Evolutionary conservation across 1,284 basidiomycete genomes (phyloP).

Genomic region (Limonomyces culmigenus): DNA sequence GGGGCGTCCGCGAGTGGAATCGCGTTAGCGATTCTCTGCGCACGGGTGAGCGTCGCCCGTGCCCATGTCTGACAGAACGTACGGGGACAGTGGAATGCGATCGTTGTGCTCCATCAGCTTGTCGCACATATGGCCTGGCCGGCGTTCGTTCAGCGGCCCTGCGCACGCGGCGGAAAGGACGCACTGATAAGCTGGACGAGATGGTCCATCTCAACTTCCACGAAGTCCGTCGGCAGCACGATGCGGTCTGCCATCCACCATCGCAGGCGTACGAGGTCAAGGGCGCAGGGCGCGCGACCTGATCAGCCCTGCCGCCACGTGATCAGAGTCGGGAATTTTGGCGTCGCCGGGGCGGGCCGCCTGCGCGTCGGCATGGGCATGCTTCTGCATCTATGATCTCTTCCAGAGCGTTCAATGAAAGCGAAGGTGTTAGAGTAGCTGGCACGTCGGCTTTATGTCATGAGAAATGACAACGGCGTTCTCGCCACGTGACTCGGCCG

Average conservation of each 20-base stretch:
- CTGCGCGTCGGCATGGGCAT: too few species aligned
- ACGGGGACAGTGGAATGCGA: slow-evolving; percentile 73
- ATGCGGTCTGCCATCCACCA: slow-evolving; percentile 56
- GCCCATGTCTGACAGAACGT: slow-evolving; percentile 18
- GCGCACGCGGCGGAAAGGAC: slow-evolving; percentile 6
- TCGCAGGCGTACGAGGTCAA: slow-evolving; percentile 22
- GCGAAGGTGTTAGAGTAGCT: too few species aligned
- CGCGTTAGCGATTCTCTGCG: slow-evolving; percentile 69
- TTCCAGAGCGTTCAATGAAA: too few species aligned
- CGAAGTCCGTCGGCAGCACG: slow-evolving; percentile 56
- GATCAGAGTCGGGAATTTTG: neutral
- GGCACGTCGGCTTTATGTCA: too few species aligned
- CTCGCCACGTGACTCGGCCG: too few species aligned
- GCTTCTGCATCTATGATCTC: too few species aligned
- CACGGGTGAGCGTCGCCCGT: slow-evolving; percentile 9
- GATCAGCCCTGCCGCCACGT: neutral
- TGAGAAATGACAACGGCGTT: too few species aligned
- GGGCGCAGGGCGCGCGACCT: neutral
- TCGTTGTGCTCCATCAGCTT: slow-evolving; percentile 88
- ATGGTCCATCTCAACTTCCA: slow-evolving; percentile 64
- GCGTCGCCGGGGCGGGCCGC: too few species aligned
- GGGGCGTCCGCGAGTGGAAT: slow-evolving; percentile 84
- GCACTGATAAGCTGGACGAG: slow-evolving; percentile 76
- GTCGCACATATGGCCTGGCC: slow-evolving; percentile 81
- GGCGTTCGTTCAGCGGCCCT: slow-evolving; percentile 1